These are phyloP conservation scores for Monilinia fructicola DNA, from an alignment of 2,329 filamentous ascomycete genomes.

Conservation along the genomic window DNA sequence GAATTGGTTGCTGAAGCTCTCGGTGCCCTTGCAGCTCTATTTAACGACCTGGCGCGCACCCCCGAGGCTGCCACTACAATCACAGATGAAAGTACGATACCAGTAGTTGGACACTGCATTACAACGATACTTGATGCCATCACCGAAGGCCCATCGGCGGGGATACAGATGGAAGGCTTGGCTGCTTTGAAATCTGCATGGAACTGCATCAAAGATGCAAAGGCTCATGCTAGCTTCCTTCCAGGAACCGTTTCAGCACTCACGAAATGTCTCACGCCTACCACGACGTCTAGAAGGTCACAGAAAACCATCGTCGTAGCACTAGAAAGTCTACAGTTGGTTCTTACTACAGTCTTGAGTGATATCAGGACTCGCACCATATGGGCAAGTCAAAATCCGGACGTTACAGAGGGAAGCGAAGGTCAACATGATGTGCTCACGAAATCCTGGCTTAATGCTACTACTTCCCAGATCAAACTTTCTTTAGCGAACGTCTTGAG, in stretches of 20 bases:
- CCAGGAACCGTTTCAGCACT: conserved; percentile 84
- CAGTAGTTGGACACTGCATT: conserved; percentile 77
- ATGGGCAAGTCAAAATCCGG: conserved; percentile 31
- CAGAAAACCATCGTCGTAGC: conserved; percentile 64
- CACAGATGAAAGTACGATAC: conserved; percentile 61
- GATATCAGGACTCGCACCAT: conserved; percentile 54
- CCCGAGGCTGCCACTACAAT: conserved; percentile 51
- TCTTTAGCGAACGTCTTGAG: conserved; percentile 77
- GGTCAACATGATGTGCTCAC: conserved; percentile 44
- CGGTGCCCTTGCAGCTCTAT: conserved; percentile 64
- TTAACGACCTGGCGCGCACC: conserved; percentile 57
- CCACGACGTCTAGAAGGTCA: conserved; percentile 59
- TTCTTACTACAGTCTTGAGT: conserved; percentile 56
- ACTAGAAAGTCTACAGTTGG: conserved; percentile 56
- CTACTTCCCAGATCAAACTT: conserved; percentile 76
- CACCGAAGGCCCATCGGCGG: conserved; percentile 60
- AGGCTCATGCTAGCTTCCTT: conserved; percentile 80
- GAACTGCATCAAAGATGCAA: conserved; percentile 63
- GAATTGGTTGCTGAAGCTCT: conserved; percentile 75
- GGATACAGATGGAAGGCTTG: conserved; percentile 71
- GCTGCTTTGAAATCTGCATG: conserved; percentile 63
- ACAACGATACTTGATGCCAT: conserved; percentile 76
- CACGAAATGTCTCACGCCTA: conserved; percentile 67
- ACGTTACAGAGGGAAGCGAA: conserved; percentile 34
- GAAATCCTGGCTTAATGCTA: conserved; percentile 74